Conservation (phyloP, 805 yeast species). For the Wickerhamiella hasegawae region DNA sequence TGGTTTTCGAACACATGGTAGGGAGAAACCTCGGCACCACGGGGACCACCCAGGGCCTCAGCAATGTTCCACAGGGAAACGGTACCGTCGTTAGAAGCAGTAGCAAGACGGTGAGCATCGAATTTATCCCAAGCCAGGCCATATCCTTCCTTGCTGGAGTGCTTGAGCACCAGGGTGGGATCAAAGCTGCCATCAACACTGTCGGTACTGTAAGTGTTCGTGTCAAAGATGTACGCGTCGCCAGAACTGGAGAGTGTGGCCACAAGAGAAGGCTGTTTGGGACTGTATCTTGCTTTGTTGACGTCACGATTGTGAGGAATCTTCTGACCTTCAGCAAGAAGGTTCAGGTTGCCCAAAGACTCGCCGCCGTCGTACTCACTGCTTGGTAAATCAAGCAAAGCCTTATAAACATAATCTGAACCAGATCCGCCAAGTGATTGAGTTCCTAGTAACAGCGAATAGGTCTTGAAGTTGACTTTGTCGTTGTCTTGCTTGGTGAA, state of each 20-base stretch:
- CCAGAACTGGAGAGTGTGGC: conserved; percentile 37
- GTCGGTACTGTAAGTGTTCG: conserved; percentile 6
- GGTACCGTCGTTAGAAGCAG: conserved; percentile 52
- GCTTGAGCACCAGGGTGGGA: conserved; percentile 25
- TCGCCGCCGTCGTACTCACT: conserved; percentile 5
- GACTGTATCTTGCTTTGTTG: conserved; percentile 42
- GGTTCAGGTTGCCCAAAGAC: conserved; percentile 1
- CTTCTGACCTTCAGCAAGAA: conserved; percentile 16
- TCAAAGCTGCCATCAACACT: conserved; percentile 5
- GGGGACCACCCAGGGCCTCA: background rate
- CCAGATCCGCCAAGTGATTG: conserved; percentile 37
- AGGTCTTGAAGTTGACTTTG: conserved; percentile 19
- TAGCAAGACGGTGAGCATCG: conserved; percentile 29
- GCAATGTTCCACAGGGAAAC: conserved; percentile 53
- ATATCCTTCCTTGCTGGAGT: conserved; percentile 52
- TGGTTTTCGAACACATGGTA: conserved; percentile 34
- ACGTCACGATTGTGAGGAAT: conserved; percentile 57
- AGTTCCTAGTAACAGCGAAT: conserved; percentile 45
- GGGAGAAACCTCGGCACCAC: conserved; percentile 23
- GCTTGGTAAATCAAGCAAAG: conserved; percentile 24
- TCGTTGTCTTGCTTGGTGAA: background rate
- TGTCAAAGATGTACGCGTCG: conserved; percentile 19
- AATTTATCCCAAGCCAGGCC: conserved; percentile 52
- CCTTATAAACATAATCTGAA: conserved; percentile 30
- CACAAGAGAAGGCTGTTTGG: conserved; percentile 28